Base-by-base conservation (phyloP, 2,329 filamentous ascomycete genomes). In the Arthrobotrys megalospora region DNA sequence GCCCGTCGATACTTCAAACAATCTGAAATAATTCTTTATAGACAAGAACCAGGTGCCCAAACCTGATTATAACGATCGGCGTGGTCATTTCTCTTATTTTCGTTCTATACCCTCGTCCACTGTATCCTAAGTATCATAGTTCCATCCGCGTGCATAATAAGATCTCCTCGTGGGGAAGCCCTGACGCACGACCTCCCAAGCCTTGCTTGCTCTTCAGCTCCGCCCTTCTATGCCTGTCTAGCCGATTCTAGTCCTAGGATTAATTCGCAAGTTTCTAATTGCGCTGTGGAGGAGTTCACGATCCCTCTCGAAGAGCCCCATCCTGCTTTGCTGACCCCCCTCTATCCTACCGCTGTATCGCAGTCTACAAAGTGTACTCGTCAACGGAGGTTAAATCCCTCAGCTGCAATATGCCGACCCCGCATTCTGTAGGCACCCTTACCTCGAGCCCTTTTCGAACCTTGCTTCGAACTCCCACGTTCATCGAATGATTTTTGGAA, bases 1-100 rank as follows among this genome's bases (percentile, higher is more conserved):
- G 96, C 96, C 62, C 91, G 96, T 82, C 90, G 96, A 82, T 99
- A 99, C 86, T 99, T 99, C 87, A 99, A 99, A 85, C 96, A 99
- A 85, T 97, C 94, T 65, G 96, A 99, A 86, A 99, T 99, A 84
- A 94, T 97, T 75, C 90, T 99, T 65, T 98, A 92, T 87, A 91
- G 96, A 80, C 96, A 98, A 63, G 80, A 80, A 67, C 80, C 80
- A n/a, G 73, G 73, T 71, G 73, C 60, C 16, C 73, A 77, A 68
- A 77, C 73, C 43, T 77, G 73, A 77, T 71, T 71, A 10, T 60
- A 53, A 43, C 43, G 66, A 77, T 77, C 73, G 48, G 52, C 66
- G 43, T 65, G 66, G 50, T 64, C 58, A 10, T 52, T 66, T 66
- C 12, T 50, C 53, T 43, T 36, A 14, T 65, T 66, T 63, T 43